These are phyloP conservation scores for Leptographium galeiforme DNA, from an alignment of 2,329 filamentous ascomycete genomes.

Conservation along the genomic window DNA sequence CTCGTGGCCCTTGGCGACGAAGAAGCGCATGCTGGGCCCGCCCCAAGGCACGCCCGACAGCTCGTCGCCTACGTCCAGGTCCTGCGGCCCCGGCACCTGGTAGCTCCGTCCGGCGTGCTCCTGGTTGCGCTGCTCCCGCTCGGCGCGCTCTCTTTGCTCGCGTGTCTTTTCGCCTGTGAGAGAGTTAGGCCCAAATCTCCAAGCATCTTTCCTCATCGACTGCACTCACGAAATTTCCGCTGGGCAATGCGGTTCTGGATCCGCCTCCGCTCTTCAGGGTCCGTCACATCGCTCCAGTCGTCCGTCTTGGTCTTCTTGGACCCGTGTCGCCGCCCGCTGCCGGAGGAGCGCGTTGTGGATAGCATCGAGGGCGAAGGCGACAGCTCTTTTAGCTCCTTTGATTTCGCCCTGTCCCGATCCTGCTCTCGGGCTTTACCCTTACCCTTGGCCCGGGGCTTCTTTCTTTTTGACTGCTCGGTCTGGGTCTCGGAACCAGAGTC, in stretches of 20 bases:
- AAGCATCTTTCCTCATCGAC: background rate
- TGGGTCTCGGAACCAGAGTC: constrained; percentile 19
- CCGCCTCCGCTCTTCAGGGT: constrained; percentile 57
- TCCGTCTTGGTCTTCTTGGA: constrained; percentile 36
- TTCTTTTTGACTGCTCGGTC: constrained; percentile 1
- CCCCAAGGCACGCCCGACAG: constrained; percentile 62
- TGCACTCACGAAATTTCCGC: constrained; percentile 57
- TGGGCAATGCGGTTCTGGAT: constrained; percentile 68
- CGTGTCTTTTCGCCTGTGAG: constrained; percentile 54
- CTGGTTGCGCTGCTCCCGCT: constrained; percentile 50
- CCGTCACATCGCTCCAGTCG: constrained; percentile 57
- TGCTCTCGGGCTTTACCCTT: background rate
- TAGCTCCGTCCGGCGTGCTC: constrained; percentile 52
- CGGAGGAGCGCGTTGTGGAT: constrained; percentile 14
- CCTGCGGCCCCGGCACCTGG: constrained; percentile 41
- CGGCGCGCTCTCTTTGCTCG: constrained; percentile 51
- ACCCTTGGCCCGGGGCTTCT: background rate
- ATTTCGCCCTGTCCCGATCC: background rate
- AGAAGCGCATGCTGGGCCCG: constrained; percentile 46
- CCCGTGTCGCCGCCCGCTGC: constrained; percentile 5
- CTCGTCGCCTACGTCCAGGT: constrained; percentile 35
- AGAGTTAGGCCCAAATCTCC: too few species aligned
- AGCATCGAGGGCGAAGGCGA: constrained; percentile 20
- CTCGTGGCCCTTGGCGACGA: constrained; percentile 37
- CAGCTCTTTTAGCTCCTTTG: too few species aligned